phyloP scores from a whole-genome alignment of 192 early-diverging fungal species.

The Podochytrium sp. region DNA sequence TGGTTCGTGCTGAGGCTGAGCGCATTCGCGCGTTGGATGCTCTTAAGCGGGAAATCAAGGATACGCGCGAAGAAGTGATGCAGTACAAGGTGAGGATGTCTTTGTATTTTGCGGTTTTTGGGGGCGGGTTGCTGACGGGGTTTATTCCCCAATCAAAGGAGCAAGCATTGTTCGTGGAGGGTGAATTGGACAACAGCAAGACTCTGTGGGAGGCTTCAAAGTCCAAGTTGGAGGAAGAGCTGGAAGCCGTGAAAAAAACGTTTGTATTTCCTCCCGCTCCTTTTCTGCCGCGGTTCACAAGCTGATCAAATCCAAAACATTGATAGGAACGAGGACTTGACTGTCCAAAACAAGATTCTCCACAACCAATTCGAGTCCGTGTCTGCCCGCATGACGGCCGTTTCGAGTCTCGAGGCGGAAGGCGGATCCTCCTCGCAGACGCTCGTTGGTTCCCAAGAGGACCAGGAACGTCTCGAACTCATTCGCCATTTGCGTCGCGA shows the following conservation, averaged over 20 bases:
- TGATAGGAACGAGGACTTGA: constrained; percentile 54
- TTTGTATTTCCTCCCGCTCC: neutral
- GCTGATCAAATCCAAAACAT: neutral
- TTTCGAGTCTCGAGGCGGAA: neutral
- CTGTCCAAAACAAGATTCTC: constrained; percentile 73
- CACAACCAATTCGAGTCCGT: constrained; percentile 69
- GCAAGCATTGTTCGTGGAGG: constrained; percentile 41
- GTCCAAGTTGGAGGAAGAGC: constrained; percentile 44
- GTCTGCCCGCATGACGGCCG: constrained; percentile 9
- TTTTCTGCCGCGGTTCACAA: neutral
- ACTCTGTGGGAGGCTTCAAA: constrained; percentile 52
- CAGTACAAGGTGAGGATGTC: constrained; percentile 7
- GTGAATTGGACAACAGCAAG: constrained; percentile 46
- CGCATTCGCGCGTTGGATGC: constrained; percentile 6
- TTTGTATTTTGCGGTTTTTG: neutral
- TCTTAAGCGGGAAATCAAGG: constrained; percentile 10
- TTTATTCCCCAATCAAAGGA: neutral
- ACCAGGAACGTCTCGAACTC: constrained; percentile 46
- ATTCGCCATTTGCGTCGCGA: constrained; percentile 74
- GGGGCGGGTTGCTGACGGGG: neutral
- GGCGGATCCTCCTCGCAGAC: neutral
- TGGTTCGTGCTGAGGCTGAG: constrained; percentile 32
- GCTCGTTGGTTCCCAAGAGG: neutral
- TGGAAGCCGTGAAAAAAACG: constrained; percentile 48
- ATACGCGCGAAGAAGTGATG: constrained; percentile 1